Evolutionary conservation across 2,329 filamentous ascomycete species (phyloP).

Genomic region (Akanthomyces lecanii): DNA sequence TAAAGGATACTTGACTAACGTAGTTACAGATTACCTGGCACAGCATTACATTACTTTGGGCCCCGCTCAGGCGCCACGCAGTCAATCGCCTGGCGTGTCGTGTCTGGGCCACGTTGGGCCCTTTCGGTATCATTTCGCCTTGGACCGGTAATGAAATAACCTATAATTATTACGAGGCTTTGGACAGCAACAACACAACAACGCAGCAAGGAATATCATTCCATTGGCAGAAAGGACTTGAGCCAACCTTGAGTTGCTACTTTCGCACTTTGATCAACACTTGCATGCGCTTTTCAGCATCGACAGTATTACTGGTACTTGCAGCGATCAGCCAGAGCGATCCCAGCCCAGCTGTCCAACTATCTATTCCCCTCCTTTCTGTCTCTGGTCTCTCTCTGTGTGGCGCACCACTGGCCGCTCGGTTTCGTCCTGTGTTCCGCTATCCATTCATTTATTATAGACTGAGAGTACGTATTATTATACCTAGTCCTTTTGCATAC

Average conservation of each 20-base stretch:
- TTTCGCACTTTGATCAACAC: too few species aligned
- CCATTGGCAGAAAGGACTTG: too few species aligned
- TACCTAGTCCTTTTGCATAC: not conserved
- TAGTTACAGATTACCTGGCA: not conserved
- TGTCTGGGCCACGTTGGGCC: slow-evolving; percentile 14
- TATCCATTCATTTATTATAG: not conserved
- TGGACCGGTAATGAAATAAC: not conserved
- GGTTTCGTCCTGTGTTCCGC: slow-evolving; percentile 9
- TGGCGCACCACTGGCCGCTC: slow-evolving; percentile 2
- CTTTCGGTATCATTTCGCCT: slow-evolving; percentile 14
- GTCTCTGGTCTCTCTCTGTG: not conserved
- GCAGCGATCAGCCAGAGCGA: not conserved
- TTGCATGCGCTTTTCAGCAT: not conserved
- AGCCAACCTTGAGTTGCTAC: too few species aligned
- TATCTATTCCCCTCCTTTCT: not conserved
- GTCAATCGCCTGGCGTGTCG: not conserved
- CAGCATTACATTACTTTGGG: not conserved
- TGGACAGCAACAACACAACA: too few species aligned
- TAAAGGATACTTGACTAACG: too few species aligned
- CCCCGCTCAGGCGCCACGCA: slow-evolving; percentile 11
- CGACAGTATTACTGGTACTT: not conserved
- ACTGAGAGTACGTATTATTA: slow-evolving; percentile 10
- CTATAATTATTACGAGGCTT: too few species aligned
- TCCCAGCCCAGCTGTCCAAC: not conserved
- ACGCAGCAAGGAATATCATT: not conserved